Evolutionary conservation across 2,329 filamentous ascomycete species (phyloP).

Genomic region (Graphilbum sp.): DNA sequence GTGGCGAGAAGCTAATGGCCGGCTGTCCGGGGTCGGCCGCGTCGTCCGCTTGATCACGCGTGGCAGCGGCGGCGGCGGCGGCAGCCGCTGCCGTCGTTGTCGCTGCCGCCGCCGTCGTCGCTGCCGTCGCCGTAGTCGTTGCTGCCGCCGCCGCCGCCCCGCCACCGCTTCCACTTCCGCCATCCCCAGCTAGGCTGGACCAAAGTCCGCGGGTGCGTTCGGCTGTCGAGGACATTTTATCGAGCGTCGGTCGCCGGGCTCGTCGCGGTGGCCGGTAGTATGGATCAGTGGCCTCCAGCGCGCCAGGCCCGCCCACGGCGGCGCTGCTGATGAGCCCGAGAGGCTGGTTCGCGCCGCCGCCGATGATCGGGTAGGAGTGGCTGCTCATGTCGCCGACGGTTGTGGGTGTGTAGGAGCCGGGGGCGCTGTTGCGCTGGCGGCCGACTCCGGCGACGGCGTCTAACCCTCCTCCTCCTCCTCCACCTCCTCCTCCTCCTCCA

Average conservation of each 20-base stretch:
- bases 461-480: too few relatives aligned
- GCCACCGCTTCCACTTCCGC: too few relatives aligned
- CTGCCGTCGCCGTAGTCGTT: constrained; percentile 14
- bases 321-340: not conserved
- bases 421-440: constrained; percentile 37
- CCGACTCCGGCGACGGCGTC: constrained; percentile 13
- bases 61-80: not conserved
- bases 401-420: constrained; percentile 53
- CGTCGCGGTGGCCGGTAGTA: constrained; percentile 78
- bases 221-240: constrained; percentile 32
- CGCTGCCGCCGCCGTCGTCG: not conserved
- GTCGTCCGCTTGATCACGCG: constrained; percentile 20
- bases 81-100: constrained; percentile 6
- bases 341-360: constrained; percentile 20
- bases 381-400: constrained; percentile 57
- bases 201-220: constrained; percentile 20
- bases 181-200: too few relatives aligned
- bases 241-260: constrained; percentile 22
- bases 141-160: too few relatives aligned
- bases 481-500: too few relatives aligned
- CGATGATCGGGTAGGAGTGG: constrained; percentile 53
- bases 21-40: constrained; percentile 21
- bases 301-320: constrained; percentile 10
- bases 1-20: constrained; percentile 32
- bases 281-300: constrained; percentile 47